A percentile compares a stretch with the other conserved stretches of the same genome.
Evolutionary conservation across 2,329 filamentous ascomycete species (phyloP).

Genomic region (Magnaporthiopsis rhizophila): DNA sequence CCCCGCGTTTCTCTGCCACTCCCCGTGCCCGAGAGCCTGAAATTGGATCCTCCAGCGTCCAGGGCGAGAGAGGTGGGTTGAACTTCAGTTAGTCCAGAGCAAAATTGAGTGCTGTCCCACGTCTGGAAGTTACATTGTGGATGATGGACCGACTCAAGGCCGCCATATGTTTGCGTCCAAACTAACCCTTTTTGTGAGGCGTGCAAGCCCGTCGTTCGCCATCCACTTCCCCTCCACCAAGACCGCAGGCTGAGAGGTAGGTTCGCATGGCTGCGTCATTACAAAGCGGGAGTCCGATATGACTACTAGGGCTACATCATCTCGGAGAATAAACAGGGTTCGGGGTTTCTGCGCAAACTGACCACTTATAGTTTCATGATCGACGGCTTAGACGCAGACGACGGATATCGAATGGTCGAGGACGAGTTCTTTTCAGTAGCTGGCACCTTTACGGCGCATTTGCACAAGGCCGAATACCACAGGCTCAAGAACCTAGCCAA

Average conservation of each 20-base stretch:
- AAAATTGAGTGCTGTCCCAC: background rate
- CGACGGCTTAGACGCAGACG: slow-evolving; percentile 57
- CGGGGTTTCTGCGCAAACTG: background rate
- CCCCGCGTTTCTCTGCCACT: background rate
- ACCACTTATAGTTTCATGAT: slow-evolving; percentile 48
- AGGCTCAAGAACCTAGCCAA: slow-evolving; percentile 53
- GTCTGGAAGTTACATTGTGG: too few species aligned
- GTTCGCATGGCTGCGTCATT: background rate
- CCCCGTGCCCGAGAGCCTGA: too few species aligned
- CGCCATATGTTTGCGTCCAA: background rate
- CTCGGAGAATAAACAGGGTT: background rate
- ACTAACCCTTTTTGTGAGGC: background rate
- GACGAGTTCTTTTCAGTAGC: slow-evolving; percentile 67
- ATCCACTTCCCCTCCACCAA: slow-evolving; percentile 24
- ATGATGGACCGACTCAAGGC: background rate
- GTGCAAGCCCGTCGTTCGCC: slow-evolving; percentile 16
- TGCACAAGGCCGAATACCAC: slow-evolving; percentile 71
- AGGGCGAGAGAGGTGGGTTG: background rate
- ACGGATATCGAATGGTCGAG: slow-evolving; percentile 74
- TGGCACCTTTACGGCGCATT: slow-evolving; percentile 61
- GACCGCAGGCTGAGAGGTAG: slow-evolving; percentile 20
- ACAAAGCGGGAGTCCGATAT: background rate
- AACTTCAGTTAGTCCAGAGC: background rate
- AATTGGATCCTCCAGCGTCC: too few species aligned
- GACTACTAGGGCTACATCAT: background rate